phyloP scores from a whole-genome alignment of 176 grass and related monocot species.

The Thinopyrum elongatum region DNA sequence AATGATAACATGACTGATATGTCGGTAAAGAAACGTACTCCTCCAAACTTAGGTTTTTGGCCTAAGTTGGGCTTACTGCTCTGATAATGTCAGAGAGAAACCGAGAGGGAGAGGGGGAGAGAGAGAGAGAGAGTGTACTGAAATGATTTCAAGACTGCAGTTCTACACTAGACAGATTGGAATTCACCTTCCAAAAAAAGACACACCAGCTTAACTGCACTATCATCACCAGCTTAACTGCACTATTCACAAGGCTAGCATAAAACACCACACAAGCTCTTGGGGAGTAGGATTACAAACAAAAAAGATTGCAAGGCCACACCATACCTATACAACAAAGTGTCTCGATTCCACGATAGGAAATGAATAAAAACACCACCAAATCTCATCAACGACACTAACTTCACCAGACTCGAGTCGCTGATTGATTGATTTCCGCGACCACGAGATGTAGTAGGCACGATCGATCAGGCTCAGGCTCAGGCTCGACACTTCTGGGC shows the following conservation, averaged over 20 bases:
- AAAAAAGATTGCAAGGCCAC: background rate
- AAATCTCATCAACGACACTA: conserved; percentile 12
- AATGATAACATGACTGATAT: too few species aligned
- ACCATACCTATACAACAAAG: conserved; percentile 41
- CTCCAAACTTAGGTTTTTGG: too few species aligned
- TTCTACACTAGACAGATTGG: too few species aligned
- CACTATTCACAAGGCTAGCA: conserved; percentile 20
- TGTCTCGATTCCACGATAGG: background rate
- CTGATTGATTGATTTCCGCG: background rate
- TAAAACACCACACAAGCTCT: background rate
- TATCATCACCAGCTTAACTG: background rate
- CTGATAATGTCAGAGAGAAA: too few species aligned
- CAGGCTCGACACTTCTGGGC: background rate
- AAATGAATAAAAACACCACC: conserved; percentile 9
- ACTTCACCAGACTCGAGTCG: background rate
- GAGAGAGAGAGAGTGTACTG: too few species aligned
- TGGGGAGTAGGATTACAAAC: background rate
- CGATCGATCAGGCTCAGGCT: background rate
- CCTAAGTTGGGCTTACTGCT: too few species aligned
- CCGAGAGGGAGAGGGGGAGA: too few species aligned
- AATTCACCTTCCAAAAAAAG: background rate
- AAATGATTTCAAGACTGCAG: too few species aligned
- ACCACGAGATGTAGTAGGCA: conserved; percentile 33
- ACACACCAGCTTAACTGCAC: background rate
- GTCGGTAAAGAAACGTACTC: too few species aligned